Conservation (phyloP, 768 basidiomycete genomes). For the Mycena amicta region DNA sequence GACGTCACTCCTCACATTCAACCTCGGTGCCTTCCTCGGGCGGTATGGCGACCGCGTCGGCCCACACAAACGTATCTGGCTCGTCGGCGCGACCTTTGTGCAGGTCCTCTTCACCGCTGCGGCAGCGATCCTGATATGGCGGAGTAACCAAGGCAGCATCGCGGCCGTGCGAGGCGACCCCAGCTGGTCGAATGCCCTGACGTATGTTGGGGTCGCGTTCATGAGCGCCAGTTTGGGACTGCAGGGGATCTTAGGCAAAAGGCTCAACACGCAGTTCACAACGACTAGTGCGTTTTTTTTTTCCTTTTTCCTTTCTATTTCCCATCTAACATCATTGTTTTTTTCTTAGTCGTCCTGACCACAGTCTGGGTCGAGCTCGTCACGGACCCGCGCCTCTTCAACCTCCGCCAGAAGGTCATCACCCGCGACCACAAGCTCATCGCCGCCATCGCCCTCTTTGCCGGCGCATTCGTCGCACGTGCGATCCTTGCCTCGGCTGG, state of each 20-base stretch:
- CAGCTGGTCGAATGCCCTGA: conserved; percentile 66
- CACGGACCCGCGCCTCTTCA: conserved; percentile 78
- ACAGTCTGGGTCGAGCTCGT: conserved; percentile 89
- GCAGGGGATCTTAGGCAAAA: conserved; percentile 85
- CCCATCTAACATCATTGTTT: background rate
- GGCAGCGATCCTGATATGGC: conserved; percentile 71
- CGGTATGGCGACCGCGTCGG: conserved; percentile 86
- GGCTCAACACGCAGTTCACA: conserved; percentile 77
- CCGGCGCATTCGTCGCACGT: conserved; percentile 72
- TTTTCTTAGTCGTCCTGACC: conserved; percentile 73
- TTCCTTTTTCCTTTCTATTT: background rate
- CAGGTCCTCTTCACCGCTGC: conserved; percentile 80
- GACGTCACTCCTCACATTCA: conserved; percentile 77
- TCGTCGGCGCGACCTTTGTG: conserved; percentile 67
- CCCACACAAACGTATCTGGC: conserved; percentile 72
- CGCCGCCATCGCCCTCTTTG: conserved; percentile 68
- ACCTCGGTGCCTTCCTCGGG: conserved; percentile 75
- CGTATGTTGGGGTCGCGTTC: conserved; percentile 75
- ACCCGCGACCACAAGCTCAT: conserved; percentile 74
- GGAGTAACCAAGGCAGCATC: conserved; percentile 59
- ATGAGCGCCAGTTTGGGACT: conserved; percentile 83
- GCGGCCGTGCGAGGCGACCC: conserved; percentile 59
- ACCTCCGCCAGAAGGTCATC: conserved; percentile 48
- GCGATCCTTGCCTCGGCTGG: conserved; percentile 63
- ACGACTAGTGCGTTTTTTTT: conserved; percentile 60